Conservation (phyloP, 495 filamentous ascomycete species). For the Aspergillus affinis region DNA sequence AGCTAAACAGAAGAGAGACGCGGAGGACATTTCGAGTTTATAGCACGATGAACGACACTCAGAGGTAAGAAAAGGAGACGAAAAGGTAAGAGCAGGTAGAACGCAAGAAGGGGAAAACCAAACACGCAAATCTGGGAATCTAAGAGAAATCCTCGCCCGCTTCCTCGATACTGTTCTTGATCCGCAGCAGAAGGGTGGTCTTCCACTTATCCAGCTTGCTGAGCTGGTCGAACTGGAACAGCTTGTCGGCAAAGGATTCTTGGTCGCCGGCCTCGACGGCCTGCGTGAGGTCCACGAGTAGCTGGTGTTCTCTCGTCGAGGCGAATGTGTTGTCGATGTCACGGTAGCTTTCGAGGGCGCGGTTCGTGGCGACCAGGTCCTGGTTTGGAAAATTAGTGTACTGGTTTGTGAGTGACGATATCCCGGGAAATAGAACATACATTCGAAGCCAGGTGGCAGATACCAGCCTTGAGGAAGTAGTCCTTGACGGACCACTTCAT, state of each 20-base stretch:
- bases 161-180: constrained; percentile 81
- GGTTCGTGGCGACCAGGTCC: constrained; percentile 72
- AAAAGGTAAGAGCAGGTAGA: neutral
- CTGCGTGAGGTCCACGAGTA: constrained; percentile 71
- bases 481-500: constrained; percentile 93
- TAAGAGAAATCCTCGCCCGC: constrained; percentile 74
- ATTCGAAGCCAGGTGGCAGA: constrained; percentile 74
- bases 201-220: constrained; percentile 95
- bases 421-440: constrained; percentile 28
- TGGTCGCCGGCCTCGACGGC: constrained; percentile 71
- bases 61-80: neutral
- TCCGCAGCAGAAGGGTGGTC: constrained; percentile 75
- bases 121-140: constrained; percentile 18
- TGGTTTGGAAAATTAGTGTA: constrained; percentile 18
- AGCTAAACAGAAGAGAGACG: neutral
- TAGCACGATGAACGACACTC: neutral
- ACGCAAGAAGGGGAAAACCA: constrained; percentile 12
- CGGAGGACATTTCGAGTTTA: neutral
- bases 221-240: constrained; percentile 84
- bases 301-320: constrained; percentile 72
- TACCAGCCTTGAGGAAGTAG: constrained; percentile 86
- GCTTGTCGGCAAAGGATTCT: constrained; percentile 79
- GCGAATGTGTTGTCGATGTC: constrained; percentile 79
- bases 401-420: neutral
- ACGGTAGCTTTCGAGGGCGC: constrained; percentile 75